Conservation (phyloP, 768 basidiomycete genomes). For the Asterophora parasitica region DNA sequence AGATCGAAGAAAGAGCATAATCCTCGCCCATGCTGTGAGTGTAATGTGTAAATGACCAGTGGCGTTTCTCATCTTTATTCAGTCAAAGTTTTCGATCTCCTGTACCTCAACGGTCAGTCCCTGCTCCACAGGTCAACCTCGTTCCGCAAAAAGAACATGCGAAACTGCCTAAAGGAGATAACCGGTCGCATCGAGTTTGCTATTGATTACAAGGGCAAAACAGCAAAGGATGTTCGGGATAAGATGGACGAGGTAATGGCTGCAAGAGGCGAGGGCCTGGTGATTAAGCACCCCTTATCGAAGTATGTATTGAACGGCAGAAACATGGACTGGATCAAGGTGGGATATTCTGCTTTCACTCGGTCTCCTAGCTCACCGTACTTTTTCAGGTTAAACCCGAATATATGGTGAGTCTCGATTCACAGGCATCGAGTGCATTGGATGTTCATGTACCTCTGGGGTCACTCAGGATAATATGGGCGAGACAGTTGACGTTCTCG, state of each 20-base stretch:
- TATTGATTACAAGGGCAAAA: constrained; percentile 66
- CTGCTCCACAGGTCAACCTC: constrained; percentile 67
- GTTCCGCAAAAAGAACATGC: constrained; percentile 77
- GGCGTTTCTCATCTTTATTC: background rate
- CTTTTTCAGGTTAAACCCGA: constrained; percentile 69
- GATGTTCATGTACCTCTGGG: background rate
- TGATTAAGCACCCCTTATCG: constrained; percentile 81
- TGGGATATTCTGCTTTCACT: constrained; percentile 18
- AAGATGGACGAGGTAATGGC: constrained; percentile 84
- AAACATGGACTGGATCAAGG: constrained; percentile 92
- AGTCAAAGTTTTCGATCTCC: constrained; percentile 97
- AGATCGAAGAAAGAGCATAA: constrained; percentile 64
- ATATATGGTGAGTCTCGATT: constrained; percentile 57
- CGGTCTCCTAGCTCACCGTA: background rate
- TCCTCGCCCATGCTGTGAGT: constrained; percentile 89
- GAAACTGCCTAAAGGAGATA: constrained; percentile 60
- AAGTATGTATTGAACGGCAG: constrained; percentile 85
- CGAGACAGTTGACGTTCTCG: constrained; percentile 88
- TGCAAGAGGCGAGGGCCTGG: constrained; percentile 84
- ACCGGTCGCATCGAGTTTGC: constrained; percentile 80
- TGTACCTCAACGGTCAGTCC: constrained; percentile 83
- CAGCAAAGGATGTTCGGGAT: constrained; percentile 73
- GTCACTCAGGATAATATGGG: constrained; percentile 77
- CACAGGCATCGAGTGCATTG: too few relatives aligned
- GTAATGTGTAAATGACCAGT: background rate